A percentile compares a stretch with the other conserved stretches of the same genome.
Conservation (phyloP, 306 rosid genomes). For the Canavalia ensiformis region DNA sequence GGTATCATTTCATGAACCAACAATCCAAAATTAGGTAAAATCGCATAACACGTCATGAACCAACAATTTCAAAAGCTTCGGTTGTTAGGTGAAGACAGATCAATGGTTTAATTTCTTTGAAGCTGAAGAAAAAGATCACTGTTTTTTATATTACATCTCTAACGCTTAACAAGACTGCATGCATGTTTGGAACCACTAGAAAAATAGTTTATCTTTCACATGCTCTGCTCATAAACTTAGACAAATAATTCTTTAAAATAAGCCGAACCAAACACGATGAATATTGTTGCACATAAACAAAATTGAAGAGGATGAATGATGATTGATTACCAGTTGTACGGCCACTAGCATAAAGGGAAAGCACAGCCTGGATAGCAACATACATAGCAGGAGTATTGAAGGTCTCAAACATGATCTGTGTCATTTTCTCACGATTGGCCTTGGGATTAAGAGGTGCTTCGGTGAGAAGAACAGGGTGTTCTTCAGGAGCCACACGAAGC, state of each 20-base stretch:
- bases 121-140: too few species aligned
- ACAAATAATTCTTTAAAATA: too few species aligned
- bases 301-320: background rate
- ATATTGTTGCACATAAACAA: too few species aligned
- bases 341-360: slow-evolving; percentile 90
- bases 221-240: too few species aligned
- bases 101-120: too few species aligned
- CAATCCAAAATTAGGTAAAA: too few species aligned
- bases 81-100: background rate
- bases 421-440: slow-evolving; percentile 76
- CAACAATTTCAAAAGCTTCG: background rate
- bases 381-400: slow-evolving; percentile 87
- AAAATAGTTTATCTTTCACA: too few species aligned
- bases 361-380: slow-evolving; percentile 83
- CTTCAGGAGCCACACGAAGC: slow-evolving; percentile 70
- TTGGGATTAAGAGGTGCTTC: slow-evolving; percentile 85
- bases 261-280: too few species aligned
- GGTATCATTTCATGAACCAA: background rate
- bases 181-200: too few species aligned
- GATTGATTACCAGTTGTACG: slow-evolving; percentile 79
- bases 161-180: too few species aligned
- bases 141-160: too few species aligned
- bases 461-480: slow-evolving; percentile 79
- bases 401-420: slow-evolving; percentile 66
- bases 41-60: background rate